Percentiles rank a stretch among this genome's conserved stretches.
Conservation (phyloP, 2,329 filamentous ascomycete genomes). For the Corniculantispora saksenae region DNA sequence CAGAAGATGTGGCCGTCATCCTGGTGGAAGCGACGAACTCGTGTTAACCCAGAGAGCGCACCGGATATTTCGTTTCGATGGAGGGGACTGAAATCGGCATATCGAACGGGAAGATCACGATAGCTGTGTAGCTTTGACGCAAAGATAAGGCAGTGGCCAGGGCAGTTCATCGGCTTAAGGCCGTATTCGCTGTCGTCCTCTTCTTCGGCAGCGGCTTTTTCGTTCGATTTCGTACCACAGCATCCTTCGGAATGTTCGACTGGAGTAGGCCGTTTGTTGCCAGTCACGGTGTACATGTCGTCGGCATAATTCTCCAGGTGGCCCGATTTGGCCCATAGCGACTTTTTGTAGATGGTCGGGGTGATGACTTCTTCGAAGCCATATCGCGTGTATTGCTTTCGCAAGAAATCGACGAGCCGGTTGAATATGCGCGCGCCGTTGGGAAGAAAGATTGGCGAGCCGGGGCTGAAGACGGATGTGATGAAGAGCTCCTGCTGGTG, state of each 20-base stretch:
- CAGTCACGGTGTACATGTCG: conserved; percentile 84
- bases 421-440: conserved; percentile 83
- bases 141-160: conserved; percentile 84
- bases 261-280: conserved; percentile 36
- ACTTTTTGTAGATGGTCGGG: conserved; percentile 87
- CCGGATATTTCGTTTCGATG: conserved; percentile 86
- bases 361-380: conserved; percentile 89
- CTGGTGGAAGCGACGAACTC: conserved; percentile 84
- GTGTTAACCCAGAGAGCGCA: conserved; percentile 76
- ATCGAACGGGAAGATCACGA: conserved; percentile 77
- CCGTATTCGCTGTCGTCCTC: conserved; percentile 73
- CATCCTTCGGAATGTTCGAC: conserved; percentile 1
- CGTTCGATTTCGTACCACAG: conserved; percentile 14
- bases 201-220: conserved; percentile 38
- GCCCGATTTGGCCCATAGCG: conserved; percentile 81
- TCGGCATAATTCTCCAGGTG: conserved; percentile 89
- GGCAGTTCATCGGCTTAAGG: conserved; percentile 92
- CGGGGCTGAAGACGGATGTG: conserved; percentile 77
- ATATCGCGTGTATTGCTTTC: conserved; percentile 80
- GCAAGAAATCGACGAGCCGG: conserved; percentile 77
- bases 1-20: conserved; percentile 93
- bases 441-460: conserved; percentile 81
- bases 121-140: conserved; percentile 72
- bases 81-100: conserved; percentile 85
- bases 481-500: conserved; percentile 75